phyloP scores from a whole-genome alignment of 2,329 filamentous ascomycete species.

The Colletotrichum filicis region DNA sequence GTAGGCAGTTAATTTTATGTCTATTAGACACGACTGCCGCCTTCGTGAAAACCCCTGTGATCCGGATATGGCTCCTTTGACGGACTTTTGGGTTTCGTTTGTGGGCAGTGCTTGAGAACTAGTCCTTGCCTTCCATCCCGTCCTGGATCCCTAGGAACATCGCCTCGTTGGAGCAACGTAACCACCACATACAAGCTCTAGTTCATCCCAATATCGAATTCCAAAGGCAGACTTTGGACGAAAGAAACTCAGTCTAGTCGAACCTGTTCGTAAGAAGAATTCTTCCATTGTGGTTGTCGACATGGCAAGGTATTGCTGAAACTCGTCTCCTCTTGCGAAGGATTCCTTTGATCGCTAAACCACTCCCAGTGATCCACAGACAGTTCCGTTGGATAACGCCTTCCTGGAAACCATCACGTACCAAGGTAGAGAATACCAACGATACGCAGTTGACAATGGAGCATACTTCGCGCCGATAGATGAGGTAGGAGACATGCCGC shows the following conservation, averaged over 20 bases:
- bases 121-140: constrained; percentile 9
- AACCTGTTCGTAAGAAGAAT: not conserved
- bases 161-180: constrained; percentile 3
- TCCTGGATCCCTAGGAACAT: constrained; percentile 7
- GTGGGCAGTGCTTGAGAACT: constrained; percentile 16
- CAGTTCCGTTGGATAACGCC: constrained; percentile 65
- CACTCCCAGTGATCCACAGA: constrained; percentile 56
- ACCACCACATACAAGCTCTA: not conserved
- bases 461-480: constrained; percentile 78
- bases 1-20: constrained; percentile 43
- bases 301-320: constrained; percentile 34
- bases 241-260: not conserved
- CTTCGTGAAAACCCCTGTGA: constrained; percentile 24
- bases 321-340: not conserved
- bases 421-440: constrained; percentile 74
- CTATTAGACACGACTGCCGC: constrained; percentile 41
- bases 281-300: not conserved
- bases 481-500: constrained; percentile 63
- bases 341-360: constrained; percentile 38
- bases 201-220: not conserved
- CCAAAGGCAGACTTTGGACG: not conserved
- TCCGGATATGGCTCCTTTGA: constrained; percentile 26
- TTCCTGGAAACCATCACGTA: constrained; percentile 69
- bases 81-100: not conserved
- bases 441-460: constrained; percentile 71